Evolutionary conservation across 768 basidiomycete genomes (phyloP), one percentile per base, ranked within the genome.

Genomic region (Polyporus arcularius): DNA sequence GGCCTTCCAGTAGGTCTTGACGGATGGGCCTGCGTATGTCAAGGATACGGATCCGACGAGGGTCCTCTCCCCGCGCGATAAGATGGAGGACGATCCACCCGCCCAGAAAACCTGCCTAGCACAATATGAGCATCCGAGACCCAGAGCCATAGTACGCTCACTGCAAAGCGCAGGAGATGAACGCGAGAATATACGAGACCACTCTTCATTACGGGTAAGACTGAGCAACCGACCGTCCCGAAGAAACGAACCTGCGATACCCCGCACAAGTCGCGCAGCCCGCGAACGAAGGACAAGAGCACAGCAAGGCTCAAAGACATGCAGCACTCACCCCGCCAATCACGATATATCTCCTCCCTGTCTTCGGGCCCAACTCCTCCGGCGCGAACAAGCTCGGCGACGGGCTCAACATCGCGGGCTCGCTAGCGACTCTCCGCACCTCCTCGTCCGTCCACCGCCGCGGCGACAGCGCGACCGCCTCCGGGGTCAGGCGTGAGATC

Each of bases 71-170:
- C 90, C 90, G 83, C 53, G 85, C 77, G 4, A 92, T 60, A 2
- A 92, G 76, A 46, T 89, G 84, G 0, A 84, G 75, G 4, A 87
- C 85, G 40, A 92, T 85, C 90, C 90, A 92, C 7, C 88, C 87
- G 12, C 90, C 90, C 3, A 91, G 72, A 60, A 91, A 90, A 0
- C 90, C 90, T 4, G 85, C 83, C 89, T 90, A 38, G 21, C 21
- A 26, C 21, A 2, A 26, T 26, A 26, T 26, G 21, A 26, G 21
- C 21, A 26, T 26, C 21, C 21, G 21, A 26, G 21, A 2, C 21
- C 11, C 53, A 43, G n/a, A n/a, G n/a, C n/a, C n/a, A n/a, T n/a
- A n/a, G n/a, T n/a, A n/a, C n/a, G n/a, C n/a, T n/a, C n/a, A n/a
- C n/a, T n/a, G n/a, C n/a, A n/a, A n/a, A 21, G n/a, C 52, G 43